These are phyloP conservation scores for Lathyrus tuberosus DNA, from an alignment of 306 rosid species.

Conservation along the genomic window DNA sequence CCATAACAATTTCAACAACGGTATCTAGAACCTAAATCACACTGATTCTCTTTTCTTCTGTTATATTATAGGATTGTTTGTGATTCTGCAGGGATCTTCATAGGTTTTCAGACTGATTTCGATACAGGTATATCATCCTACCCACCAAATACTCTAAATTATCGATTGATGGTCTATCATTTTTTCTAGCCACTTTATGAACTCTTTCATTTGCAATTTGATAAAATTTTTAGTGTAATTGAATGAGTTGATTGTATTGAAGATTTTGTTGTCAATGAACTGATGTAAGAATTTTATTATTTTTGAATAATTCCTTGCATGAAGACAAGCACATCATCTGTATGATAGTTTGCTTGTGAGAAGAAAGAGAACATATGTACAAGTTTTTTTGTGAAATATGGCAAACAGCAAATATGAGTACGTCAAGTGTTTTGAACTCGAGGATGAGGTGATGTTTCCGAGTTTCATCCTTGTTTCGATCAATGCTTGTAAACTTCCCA, in stretches of 20 bases:
- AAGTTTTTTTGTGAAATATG: conserved; percentile 39
- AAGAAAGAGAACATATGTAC: background rate
- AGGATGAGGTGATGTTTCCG: conserved; percentile 73
- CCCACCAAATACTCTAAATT: too few relatives aligned
- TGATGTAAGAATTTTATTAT: background rate
- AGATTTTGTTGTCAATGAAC: background rate
- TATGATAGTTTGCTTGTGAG: conserved; percentile 19
- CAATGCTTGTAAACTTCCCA: conserved; percentile 53
- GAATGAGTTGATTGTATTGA: background rate
- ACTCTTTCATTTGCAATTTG: background rate
- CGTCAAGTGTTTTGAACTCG: conserved; percentile 71
- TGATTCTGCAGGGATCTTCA: background rate
- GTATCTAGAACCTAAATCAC: too few relatives aligned
- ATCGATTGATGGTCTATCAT: too few relatives aligned
- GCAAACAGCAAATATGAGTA: conserved; percentile 86
- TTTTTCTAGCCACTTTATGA: too few relatives aligned
- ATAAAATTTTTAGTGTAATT: background rate
- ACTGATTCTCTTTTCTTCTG: background rate
- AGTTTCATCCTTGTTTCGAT: conserved; percentile 66
- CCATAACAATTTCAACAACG: too few relatives aligned
- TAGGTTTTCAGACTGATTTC: background rate
- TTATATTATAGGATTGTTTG: background rate
- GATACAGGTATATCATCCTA: background rate
- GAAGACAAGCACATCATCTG: background rate
- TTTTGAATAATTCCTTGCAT: background rate